Conservation (phyloP, 2,329 filamentous ascomycete species). For the Cladorrhinum sp. region DNA sequence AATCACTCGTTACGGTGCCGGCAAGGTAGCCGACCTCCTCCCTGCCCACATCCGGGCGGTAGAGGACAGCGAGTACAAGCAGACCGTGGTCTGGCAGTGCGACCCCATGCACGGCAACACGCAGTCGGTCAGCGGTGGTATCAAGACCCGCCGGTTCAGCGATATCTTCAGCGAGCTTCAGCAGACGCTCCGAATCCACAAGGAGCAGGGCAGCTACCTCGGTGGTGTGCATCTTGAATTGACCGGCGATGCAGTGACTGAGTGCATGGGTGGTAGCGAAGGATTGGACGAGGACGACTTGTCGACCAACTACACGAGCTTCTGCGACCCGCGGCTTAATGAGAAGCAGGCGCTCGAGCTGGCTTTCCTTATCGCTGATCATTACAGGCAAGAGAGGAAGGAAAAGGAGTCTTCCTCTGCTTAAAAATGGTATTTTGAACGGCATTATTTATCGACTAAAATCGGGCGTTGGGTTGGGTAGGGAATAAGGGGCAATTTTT, state of each 20-base stretch:
- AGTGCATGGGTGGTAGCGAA: slow-evolving; percentile 89
- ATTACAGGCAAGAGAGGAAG: slow-evolving; percentile 51
- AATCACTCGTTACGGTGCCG: slow-evolving; percentile 90
- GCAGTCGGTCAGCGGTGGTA: slow-evolving; percentile 61
- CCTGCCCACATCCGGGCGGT: slow-evolving; percentile 87
- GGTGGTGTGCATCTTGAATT: slow-evolving; percentile 94
- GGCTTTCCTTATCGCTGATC: slow-evolving; percentile 87
- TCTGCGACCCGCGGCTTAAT: slow-evolving; percentile 92
- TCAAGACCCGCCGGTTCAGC: slow-evolving; percentile 90
- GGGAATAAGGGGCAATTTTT: neutral
- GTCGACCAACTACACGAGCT: slow-evolving; percentile 87
- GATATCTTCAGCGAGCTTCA: slow-evolving; percentile 87
- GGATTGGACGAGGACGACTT: slow-evolving; percentile 84
- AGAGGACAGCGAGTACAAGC: slow-evolving; percentile 66
- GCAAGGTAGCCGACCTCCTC: slow-evolving; percentile 70
- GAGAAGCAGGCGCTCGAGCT: slow-evolving; percentile 97
- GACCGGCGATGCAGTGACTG: slow-evolving; percentile 92
- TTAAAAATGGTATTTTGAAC: neutral
- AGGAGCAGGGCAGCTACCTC: slow-evolving; percentile 77
- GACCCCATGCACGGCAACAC: slow-evolving; percentile 97
- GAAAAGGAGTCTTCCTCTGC: slow-evolving; percentile 3
- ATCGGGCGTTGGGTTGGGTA: neutral
- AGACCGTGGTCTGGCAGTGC: slow-evolving; percentile 88
- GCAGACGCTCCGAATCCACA: slow-evolving; percentile 80
- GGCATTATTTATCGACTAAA: neutral